Percentiles rank a stretch among this genome's conserved stretches.
phyloP scores from a whole-genome alignment of 306 rosid genomes.

The Hippophae tibetana region DNA sequence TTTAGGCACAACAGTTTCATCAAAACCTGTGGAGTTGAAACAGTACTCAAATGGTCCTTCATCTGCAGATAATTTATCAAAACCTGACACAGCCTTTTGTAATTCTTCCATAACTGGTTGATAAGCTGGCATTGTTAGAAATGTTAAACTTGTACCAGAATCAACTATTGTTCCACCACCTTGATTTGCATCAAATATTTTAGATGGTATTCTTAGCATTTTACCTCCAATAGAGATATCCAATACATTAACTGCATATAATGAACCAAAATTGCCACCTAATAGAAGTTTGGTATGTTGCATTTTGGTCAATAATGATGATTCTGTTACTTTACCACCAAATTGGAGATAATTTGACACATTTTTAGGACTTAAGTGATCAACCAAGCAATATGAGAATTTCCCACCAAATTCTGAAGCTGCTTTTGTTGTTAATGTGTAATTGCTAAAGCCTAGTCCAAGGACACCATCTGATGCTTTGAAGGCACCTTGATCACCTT shows the following conservation, averaged over 20 bases:
- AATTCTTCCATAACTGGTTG: constrained; percentile 24
- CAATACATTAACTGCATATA: constrained; percentile 35
- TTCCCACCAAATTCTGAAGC: constrained; percentile 30
- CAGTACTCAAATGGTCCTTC: constrained; percentile 34
- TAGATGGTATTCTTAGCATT: constrained; percentile 38
- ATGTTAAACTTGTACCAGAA: constrained; percentile 53
- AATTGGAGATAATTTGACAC: constrained; percentile 41
- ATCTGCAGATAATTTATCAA: background rate
- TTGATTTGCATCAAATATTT: constrained; percentile 32
- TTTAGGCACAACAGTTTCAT: constrained; percentile 29
- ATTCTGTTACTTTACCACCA: constrained; percentile 18
- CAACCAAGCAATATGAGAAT: constrained; percentile 74
- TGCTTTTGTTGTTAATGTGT: constrained; percentile 41
- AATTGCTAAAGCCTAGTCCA: constrained; percentile 41
- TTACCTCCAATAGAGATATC: constrained; percentile 39
- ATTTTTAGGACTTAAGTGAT: constrained; percentile 43
- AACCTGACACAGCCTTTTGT: constrained; percentile 4
- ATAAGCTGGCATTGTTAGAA: constrained; percentile 33
- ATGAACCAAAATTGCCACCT: constrained; percentile 6
- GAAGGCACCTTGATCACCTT: constrained; percentile 14
- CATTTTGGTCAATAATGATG: constrained; percentile 2
- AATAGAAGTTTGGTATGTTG: constrained; percentile 29
- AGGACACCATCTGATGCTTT: constrained; percentile 48
- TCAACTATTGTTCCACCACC: constrained; percentile 60
- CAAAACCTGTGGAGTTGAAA: constrained; percentile 30